Base-by-base conservation (phyloP, 177 flowering plant species). In the Tripterygium wilfordii region DNA sequence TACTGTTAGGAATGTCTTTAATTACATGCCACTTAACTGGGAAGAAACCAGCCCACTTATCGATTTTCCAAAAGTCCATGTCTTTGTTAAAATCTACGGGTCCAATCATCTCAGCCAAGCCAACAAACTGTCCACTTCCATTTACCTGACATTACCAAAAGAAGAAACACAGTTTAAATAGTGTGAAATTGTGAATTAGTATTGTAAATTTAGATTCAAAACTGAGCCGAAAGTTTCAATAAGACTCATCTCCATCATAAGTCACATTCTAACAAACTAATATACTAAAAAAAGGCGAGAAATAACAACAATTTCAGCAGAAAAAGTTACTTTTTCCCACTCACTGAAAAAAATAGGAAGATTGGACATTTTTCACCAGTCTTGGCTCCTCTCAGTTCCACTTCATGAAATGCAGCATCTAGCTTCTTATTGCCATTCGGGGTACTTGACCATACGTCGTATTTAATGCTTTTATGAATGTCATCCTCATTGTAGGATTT, bases 21-120 rank as follows among this genome's bases (percentile, higher is more conserved):
- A 87, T 49, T 10, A 87, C 64, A 57, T 82, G 88, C 97, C 97
- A 87, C 44, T 77, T 72, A 3, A 90, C 75, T 1, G 94, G 94
- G 62, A 90, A 90, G 56, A 78, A 82, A 10, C 97, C 97, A 65
- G 37, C 77, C 95, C 95, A 89, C 69, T 77, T 89, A 56, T 86
- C 90, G 24, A 63, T 66, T 68, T 80, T 84, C 97, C 96, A 86
- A 43, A 84, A 89, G 53, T 82, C 78, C 80, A 89, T 79, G 54
- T 70, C 76, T 61, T 82, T 87, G 37, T 75, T 61, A 44, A 82
- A 90, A 59, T 86, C 96, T 14, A 90, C 87, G 21, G 16, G 64
- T 20, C 97, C 96, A 46, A 65, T 51, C 96, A 90, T 90, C 82
- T 90, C 97, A 24, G 95, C 97, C 17, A 84, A 27, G 12, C 97